phyloP scores from a whole-genome alignment of 2,329 filamentous ascomycete genomes.

The Fusarium kyushuense region DNA sequence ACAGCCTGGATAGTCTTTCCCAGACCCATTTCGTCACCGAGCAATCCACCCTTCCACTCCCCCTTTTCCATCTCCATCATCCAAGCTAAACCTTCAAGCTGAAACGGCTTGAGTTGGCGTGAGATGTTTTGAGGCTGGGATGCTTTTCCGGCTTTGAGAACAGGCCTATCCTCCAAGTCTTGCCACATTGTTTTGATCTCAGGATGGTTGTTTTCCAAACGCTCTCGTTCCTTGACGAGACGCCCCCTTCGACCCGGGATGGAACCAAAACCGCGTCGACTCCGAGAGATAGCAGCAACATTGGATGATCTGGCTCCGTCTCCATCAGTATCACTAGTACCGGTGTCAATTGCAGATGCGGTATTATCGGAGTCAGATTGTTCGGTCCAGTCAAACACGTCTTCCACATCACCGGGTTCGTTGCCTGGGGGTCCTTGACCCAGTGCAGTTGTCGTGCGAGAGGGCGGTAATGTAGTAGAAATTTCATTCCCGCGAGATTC shows the following conservation, averaged over 20 bases:
- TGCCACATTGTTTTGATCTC: conserved; percentile 87
- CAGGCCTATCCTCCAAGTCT: conserved; percentile 73
- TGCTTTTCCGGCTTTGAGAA: conserved; percentile 67
- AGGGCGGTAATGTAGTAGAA: background rate
- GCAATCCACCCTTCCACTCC: conserved; percentile 86
- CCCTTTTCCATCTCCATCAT: conserved; percentile 91
- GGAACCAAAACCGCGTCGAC: conserved; percentile 53
- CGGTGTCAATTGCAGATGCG: background rate
- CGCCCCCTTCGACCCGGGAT: conserved; percentile 44
- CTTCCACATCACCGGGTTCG: conserved; percentile 14
- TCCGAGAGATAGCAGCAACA: conserved; percentile 39
- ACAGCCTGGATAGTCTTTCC: conserved; percentile 99
- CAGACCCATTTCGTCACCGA: conserved; percentile 98
- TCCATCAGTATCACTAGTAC: conserved; percentile 43
- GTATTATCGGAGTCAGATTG: background rate
- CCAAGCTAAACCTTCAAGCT: conserved; percentile 93
- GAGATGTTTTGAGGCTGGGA: conserved; percentile 76
- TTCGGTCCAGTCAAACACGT: background rate
- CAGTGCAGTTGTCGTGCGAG: background rate
- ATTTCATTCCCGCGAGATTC: background rate
- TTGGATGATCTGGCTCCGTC: background rate
- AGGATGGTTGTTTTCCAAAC: conserved; percentile 82
- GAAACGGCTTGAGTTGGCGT: conserved; percentile 89
- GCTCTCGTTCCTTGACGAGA: conserved; percentile 65
- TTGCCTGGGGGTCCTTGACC: conserved; percentile 5